Conservation (phyloP, 345 rosid genomes). For the Laguncularia racemosa region DNA sequence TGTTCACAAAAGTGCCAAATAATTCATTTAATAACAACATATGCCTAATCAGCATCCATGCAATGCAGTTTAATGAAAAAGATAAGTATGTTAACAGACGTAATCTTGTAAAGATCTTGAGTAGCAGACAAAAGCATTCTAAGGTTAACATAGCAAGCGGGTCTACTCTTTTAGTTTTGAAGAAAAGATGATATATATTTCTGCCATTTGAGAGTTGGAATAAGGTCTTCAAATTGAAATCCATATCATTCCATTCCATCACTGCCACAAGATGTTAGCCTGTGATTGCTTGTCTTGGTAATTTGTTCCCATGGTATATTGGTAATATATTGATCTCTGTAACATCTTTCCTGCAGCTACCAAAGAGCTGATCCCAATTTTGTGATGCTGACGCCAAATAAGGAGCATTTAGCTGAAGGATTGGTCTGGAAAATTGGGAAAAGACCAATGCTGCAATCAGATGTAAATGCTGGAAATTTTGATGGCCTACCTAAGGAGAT, state of each 20-base stretch:
- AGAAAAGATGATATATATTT: too few species aligned
- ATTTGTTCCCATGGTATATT: not conserved
- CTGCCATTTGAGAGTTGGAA: too few species aligned
- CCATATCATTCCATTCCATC: too few species aligned
- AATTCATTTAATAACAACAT: not conserved
- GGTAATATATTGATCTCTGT: not conserved
- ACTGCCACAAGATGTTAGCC: not conserved
- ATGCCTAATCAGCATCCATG: not conserved
- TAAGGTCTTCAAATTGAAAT: too few species aligned
- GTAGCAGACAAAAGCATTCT: too few species aligned
- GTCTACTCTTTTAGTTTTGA: too few species aligned
- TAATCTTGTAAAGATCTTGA: not conserved
- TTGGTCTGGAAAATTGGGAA: constrained; percentile 57
- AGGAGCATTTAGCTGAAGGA: constrained; percentile 88
- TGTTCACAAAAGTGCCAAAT: too few species aligned
- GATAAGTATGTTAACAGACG: not conserved
- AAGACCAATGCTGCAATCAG: constrained; percentile 71
- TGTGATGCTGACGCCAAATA: constrained; percentile 79
- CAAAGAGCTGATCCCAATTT: constrained; percentile 92
- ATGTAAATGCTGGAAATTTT: constrained; percentile 62
- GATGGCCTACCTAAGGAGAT: constrained; percentile 56
- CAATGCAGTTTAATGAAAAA: not conserved
- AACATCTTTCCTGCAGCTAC: constrained; percentile 43
- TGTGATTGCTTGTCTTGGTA: not conserved
- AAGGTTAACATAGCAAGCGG: too few species aligned